These are phyloP conservation scores for Cucurbita maxima DNA, from an alignment of 306 rosid genomes.

Conservation along the genomic window DNA sequence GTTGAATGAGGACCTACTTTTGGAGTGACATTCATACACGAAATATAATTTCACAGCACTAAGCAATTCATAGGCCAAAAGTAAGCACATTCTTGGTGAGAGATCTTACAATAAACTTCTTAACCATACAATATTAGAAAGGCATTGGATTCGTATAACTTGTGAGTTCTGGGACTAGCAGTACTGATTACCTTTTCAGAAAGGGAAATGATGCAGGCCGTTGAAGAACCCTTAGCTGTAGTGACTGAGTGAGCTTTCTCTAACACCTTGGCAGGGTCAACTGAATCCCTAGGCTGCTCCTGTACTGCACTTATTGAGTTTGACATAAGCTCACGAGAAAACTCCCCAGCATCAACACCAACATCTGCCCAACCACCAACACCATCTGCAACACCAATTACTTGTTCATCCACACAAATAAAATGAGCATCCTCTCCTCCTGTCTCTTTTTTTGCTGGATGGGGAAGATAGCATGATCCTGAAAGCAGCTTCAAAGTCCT, in stretches of 20 bases:
- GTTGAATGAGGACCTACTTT: background rate
- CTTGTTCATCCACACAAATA: conserved; percentile 61
- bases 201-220: conserved; percentile 78
- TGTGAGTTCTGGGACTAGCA: background rate
- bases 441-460: conserved; percentile 74
- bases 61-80: background rate
- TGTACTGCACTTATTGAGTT: conserved; percentile 46
- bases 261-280: conserved; percentile 60
- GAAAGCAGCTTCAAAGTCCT: conserved; percentile 50
- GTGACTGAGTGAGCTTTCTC: conserved; percentile 65
- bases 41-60: background rate
- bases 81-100: background rate
- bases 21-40: background rate
- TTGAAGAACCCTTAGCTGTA: conserved; percentile 74
- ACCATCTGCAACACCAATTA: conserved; percentile 83
- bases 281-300: conserved; percentile 49
- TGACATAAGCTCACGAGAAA: conserved; percentile 66
- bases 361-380: conserved; percentile 98
- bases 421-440: conserved; percentile 97
- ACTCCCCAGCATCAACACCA: conserved; percentile 68
- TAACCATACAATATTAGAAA: background rate
- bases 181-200: conserved; percentile 31
- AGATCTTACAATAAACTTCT: background rate
- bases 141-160: background rate
- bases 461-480: conserved; percentile 83